Percentiles rank a stretch among this genome's conserved stretches.
Evolutionary conservation across 345 rosid genomes (phyloP).

Genomic region (Syzygium jambos): DNA sequence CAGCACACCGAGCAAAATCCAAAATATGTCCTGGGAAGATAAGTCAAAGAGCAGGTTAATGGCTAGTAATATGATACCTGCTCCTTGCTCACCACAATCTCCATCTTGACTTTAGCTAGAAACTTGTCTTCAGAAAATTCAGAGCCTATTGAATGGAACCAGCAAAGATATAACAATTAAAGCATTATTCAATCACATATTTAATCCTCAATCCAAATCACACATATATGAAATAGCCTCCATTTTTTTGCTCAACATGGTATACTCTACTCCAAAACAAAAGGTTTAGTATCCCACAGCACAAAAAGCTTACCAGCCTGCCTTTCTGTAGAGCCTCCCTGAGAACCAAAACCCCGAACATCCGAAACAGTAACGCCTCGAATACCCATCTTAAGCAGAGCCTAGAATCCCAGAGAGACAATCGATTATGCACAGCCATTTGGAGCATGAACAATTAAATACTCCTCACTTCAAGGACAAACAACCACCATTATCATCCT

Average conservation of each 20-base stretch:
- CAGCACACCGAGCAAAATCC: not conserved
- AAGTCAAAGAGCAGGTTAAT: not conserved
- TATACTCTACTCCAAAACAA: not conserved
- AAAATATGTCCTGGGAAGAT: not conserved
- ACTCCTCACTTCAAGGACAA: not conserved
- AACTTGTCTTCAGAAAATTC: slow-evolving; percentile 88
- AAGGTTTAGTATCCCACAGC: not conserved
- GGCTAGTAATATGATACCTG: slow-evolving; percentile 35
- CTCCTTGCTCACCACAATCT: slow-evolving; percentile 70
- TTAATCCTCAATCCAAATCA: not conserved
- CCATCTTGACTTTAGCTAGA: slow-evolving; percentile 86
- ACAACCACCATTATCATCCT: not conserved
- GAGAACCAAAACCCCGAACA: slow-evolving; percentile 85
- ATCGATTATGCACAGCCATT: not conserved
- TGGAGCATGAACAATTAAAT: not conserved
- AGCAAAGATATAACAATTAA: not conserved
- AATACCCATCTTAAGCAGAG: slow-evolving; percentile 66
- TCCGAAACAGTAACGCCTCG: slow-evolving; percentile 88
- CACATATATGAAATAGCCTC: not conserved
- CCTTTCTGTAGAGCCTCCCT: slow-evolving; percentile 83
- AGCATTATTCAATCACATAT: not conserved
- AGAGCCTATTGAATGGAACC: slow-evolving; percentile 39
- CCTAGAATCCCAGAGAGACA: slow-evolving; percentile 25
- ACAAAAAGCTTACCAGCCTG: slow-evolving; percentile 53
- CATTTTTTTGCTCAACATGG: not conserved